Evolutionary conservation across 257 asterid species (phyloP).

Genomic region (Lavandula angustifolia): DNA sequence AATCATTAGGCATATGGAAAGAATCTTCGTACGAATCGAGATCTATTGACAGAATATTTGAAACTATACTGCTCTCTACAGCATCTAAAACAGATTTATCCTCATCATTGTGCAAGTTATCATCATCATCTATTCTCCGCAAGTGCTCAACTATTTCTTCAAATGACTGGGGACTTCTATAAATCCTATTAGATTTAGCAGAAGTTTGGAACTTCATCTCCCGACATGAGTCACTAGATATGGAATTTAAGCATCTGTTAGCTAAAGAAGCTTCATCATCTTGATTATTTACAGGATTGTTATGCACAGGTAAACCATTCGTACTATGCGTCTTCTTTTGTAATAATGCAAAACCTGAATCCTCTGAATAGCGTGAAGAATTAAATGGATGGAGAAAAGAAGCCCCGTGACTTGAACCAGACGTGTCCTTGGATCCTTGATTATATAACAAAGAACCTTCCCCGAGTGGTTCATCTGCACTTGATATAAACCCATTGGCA

Average conservation of each 20-base stretch:
- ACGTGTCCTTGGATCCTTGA: slow-evolving; percentile 44
- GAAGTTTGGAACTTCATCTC: slow-evolving; percentile 77
- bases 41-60: slow-evolving; percentile 76
- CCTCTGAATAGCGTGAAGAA: slow-evolving; percentile 50
- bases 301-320: slow-evolving; percentile 48
- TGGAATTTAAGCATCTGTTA: slow-evolving; percentile 57
- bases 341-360: slow-evolving; percentile 42
- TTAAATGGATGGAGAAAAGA: slow-evolving; percentile 45
- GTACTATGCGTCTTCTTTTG: slow-evolving; percentile 46
- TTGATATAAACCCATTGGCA: slow-evolving; percentile 24
- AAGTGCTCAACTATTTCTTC: slow-evolving; percentile 96
- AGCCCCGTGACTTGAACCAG: slow-evolving; percentile 40
- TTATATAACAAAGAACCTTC: slow-evolving; percentile 44
- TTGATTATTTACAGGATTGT: slow-evolving; percentile 49
- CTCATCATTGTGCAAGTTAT: slow-evolving; percentile 50
- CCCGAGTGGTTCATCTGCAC: slow-evolving; percentile 37
- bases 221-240: slow-evolving; percentile 58
- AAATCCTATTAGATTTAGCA: slow-evolving; percentile 77
- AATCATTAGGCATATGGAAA: slow-evolving; percentile 50
- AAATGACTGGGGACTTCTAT: slow-evolving; percentile 78
- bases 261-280: slow-evolving; percentile 64
- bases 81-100: slow-evolving; percentile 61
- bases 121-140: slow-evolving; percentile 73
- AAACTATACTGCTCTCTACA: slow-evolving; percentile 70
- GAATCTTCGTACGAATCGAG: slow-evolving; percentile 77